Conservation (phyloP, 2,329 filamentous ascomycete species). For the Ceratocystis lukuohia region DNA sequence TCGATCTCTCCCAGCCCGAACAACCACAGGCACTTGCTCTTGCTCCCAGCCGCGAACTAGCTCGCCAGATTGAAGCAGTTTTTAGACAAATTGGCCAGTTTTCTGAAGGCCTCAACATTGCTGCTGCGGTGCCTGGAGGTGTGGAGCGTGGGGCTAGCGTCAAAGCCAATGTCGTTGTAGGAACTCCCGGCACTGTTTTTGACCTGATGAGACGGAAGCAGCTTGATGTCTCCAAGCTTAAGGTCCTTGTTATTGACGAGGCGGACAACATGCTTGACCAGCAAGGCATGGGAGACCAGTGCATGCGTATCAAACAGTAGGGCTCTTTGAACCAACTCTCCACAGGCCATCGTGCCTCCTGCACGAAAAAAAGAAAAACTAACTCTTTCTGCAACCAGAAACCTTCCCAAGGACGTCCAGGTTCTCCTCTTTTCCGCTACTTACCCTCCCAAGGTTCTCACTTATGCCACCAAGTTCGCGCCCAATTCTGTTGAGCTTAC, state of each 20-base stretch:
- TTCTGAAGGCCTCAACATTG: conserved; percentile 59
- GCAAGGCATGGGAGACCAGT: conserved; percentile 90
- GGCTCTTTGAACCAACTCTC: conserved; percentile 24
- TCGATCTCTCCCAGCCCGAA: conserved; percentile 56
- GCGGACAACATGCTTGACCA: conserved; percentile 98
- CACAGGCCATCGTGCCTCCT: no score
- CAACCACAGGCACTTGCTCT: conserved; percentile 77
- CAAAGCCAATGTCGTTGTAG: conserved; percentile 69
- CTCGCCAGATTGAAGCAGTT: conserved; percentile 83
- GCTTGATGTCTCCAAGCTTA: conserved; percentile 58
- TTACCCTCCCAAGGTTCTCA: conserved; percentile 71
- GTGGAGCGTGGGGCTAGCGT: conserved; percentile 56
- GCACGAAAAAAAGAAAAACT: neutral
- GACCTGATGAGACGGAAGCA: conserved; percentile 69
- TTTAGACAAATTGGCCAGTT: conserved; percentile 74
- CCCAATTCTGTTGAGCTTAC: conserved; percentile 78
- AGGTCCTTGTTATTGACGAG: conserved; percentile 83
- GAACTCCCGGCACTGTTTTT: conserved; percentile 85
- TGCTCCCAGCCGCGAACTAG: conserved; percentile 85
- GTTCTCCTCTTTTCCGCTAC: conserved; percentile 93
- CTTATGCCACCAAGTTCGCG: conserved; percentile 73
- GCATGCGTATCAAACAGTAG: conserved; percentile 73
- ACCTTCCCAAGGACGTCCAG: conserved; percentile 64
- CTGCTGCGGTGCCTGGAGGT: conserved; percentile 70
- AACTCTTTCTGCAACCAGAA: conserved; percentile 32